A percentile compares a stretch with the other conserved stretches of the same genome.
These are phyloP conservation scores for Aspergillus bridgeri DNA, from an alignment of 495 filamentous ascomycete genomes.

Conservation along the genomic window DNA sequence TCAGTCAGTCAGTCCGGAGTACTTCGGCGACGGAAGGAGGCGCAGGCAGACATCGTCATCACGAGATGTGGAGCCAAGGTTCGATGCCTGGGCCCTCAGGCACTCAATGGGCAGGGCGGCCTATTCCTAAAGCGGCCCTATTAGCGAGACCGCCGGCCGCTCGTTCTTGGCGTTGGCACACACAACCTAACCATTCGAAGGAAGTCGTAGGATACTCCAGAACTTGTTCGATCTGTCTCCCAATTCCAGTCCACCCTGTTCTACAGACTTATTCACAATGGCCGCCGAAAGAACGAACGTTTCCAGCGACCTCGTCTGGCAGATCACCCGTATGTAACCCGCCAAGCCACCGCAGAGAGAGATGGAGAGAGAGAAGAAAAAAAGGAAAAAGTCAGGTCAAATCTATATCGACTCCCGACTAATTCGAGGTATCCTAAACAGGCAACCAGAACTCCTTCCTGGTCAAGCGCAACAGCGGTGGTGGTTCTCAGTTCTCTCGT, in stretches of 20 bases:
- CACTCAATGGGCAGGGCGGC: constrained; percentile 4
- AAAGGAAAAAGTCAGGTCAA: not conserved
- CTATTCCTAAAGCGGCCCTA: constrained; percentile 41
- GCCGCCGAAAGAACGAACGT: constrained; percentile 55
- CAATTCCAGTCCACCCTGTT: constrained; percentile 20
- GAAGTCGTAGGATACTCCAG: constrained; percentile 9
- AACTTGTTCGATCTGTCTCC: constrained; percentile 24
- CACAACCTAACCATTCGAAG: constrained; percentile 27
- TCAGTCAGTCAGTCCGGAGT: too few species aligned
- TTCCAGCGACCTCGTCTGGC: constrained; percentile 87
- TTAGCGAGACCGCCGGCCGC: constrained; percentile 38
- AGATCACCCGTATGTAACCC: constrained; percentile 73
- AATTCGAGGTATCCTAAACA: constrained; percentile 34
- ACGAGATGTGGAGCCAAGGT: not conserved
- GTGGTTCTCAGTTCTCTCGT: constrained; percentile 82
- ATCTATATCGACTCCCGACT: constrained; percentile 6
- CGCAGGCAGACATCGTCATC: not conserved
- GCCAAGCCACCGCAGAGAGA: not conserved
- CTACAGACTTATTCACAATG: constrained; percentile 34
- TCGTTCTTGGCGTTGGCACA: constrained; percentile 31
- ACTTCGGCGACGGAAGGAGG: too few species aligned
- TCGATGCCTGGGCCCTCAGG: constrained; percentile 16
- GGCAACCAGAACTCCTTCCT: constrained; percentile 80
- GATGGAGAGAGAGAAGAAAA: not conserved
- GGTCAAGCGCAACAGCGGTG: constrained; percentile 76